Conservation (phyloP, 257 asterid genomes). For the Primulina huaijiensis region DNA sequence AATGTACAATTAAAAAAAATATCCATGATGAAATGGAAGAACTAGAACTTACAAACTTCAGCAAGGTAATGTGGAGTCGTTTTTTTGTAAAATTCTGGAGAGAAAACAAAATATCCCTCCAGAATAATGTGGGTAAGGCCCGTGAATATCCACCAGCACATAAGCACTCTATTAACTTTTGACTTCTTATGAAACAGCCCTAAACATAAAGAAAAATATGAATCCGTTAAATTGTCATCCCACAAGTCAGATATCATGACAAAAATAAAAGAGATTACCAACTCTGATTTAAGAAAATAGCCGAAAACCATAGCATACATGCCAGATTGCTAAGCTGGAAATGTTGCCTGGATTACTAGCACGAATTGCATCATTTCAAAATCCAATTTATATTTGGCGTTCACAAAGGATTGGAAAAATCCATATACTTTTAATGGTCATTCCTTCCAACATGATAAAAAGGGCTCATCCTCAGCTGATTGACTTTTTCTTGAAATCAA, state of each 20-base stretch:
- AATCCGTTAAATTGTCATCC: background rate
- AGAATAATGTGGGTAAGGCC: constrained; percentile 86
- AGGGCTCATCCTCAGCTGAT: background rate
- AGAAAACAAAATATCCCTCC: constrained; percentile 77
- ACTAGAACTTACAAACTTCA: constrained; percentile 80
- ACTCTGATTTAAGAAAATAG: background rate
- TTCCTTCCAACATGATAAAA: background rate
- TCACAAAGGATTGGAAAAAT: background rate
- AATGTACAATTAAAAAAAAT: background rate
- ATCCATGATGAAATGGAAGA: background rate
- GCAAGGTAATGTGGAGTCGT: constrained; percentile 68
- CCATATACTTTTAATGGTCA: background rate
- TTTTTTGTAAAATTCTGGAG: constrained; percentile 74
- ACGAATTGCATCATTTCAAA: background rate
- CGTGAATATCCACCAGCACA: constrained; percentile 99
- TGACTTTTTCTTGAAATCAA: no score
- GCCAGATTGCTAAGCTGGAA: background rate
- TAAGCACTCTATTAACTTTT: constrained; percentile 62
- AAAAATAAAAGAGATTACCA: background rate
- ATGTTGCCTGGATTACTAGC: background rate
- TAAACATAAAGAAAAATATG: constrained; percentile 16
- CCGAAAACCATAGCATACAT: background rate
- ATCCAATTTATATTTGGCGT: background rate
- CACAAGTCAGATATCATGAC: background rate
- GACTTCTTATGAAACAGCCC: constrained; percentile 62